These are phyloP conservation scores for Calonectria montana DNA, from an alignment of 2,329 filamentous ascomycete species.

Conservation along the genomic window DNA sequence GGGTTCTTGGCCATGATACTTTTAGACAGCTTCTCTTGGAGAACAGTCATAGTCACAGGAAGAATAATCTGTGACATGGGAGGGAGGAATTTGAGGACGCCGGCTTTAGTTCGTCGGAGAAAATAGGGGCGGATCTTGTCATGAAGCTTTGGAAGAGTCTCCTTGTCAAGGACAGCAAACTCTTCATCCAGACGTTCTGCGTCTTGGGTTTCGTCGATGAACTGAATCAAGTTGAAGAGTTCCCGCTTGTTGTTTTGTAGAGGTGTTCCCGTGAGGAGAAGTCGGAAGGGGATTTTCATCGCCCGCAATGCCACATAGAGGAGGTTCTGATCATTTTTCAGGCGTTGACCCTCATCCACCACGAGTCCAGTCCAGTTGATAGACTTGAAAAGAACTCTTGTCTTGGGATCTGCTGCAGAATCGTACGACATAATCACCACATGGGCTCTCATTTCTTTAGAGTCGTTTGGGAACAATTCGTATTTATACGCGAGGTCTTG, in stretches of 20 bases:
- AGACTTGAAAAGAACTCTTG: conserved; percentile 71
- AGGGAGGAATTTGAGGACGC: conserved; percentile 91
- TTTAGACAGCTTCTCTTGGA: conserved; percentile 95
- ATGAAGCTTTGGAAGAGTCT: conserved; percentile 85
- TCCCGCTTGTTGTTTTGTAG: conserved; percentile 96
- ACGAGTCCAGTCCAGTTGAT: conserved; percentile 90
- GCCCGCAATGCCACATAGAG: conserved; percentile 80
- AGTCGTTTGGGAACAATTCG: conserved; percentile 81
- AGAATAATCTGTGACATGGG: conserved; percentile 95
- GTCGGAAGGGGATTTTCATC: conserved; percentile 83
- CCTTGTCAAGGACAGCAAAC: conserved; percentile 82
- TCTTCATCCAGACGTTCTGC: conserved; percentile 80
- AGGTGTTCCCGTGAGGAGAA: conserved; percentile 91
- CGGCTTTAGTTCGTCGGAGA: conserved; percentile 83
- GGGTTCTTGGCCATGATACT: conserved; percentile 93
- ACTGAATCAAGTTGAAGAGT: conserved; percentile 96
- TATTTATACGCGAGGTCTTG: conserved; percentile 83
- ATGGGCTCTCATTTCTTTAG: conserved; percentile 82
- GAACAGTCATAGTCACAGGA: conserved; percentile 91
- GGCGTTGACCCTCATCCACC: conserved; percentile 92
- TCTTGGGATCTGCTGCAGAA: conserved; percentile 79
- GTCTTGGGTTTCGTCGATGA: conserved; percentile 79
- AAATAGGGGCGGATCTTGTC: conserved; percentile 82
- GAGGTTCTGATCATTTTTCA: conserved; percentile 91
- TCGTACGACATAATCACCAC: conserved; percentile 97